Base-by-base conservation (phyloP, 176 grass and related monocot species). In the Phoenix dactylifera region DNA sequence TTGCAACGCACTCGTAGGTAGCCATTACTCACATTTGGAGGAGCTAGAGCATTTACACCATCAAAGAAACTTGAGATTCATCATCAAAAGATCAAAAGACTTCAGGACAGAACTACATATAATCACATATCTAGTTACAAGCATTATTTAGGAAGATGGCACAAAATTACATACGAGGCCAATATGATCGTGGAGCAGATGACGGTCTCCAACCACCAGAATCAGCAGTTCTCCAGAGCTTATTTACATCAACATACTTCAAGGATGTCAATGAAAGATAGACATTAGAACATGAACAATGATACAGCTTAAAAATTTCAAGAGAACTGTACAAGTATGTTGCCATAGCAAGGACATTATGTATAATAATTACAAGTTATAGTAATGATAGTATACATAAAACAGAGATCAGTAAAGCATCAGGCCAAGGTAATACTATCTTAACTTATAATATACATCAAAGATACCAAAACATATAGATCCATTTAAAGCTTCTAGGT, bases 1-100 rank as follows among this genome's bases (percentile, higher is more conserved):
- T 97, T 97, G 79, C 93, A 97, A 6, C 93, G 81, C 62, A 97
- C 87, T 6, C 93, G 93, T 51, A 97, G 66, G 71, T 77, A 97
- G 6, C 87, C 93, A 65, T 78, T 97, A 44, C 65, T 85, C 70
- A 85, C 87, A 61, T 25, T 28, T 73, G 93, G 77, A 15, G 93
- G 87, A n/a, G 87, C 93, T 97, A 79, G 74, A 85, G 4, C 52
- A 68, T 35, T 55, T 18, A 48, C 26, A 78, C 23, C 7, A 22
- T 22, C 16, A 61, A 55, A 6, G 32, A 19, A 18, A 63, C 35
- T 25, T 44, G 14, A 58, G 30, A 48, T 44, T 58, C 58, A 44
- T 16, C 15, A 49, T 50, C 24, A 15, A 3, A 26, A 58, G 16
- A 49, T 30, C 15, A 58, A 26, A 14, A 0, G 0, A 44, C 35